Conservation (phyloP, 768 basidiomycete species). For the Tricholoma hemisulphureum region DNA sequence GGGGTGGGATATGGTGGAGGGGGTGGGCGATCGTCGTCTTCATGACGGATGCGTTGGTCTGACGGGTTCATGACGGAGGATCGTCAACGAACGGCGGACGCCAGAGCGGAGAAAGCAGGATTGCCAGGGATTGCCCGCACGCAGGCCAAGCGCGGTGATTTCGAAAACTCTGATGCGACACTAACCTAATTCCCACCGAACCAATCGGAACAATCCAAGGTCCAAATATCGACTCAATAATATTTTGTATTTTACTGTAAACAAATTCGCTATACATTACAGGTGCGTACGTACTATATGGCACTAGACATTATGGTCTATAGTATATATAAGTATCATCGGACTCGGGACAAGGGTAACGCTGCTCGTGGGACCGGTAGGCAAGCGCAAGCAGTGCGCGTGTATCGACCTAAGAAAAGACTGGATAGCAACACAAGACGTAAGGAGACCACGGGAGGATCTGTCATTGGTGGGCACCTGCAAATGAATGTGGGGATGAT, state of each 20-base stretch:
- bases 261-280: constrained; percentile 10
- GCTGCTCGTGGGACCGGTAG: constrained; percentile 47
- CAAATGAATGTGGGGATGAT: constrained; percentile 45
- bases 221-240: constrained; percentile 26
- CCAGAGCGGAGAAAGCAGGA: constrained; percentile 52
- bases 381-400: constrained; percentile 47
- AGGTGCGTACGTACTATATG: constrained; percentile 23
- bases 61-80: constrained; percentile 52
- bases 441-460: constrained; percentile 37
- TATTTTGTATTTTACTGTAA: constrained; percentile 13
- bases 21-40: constrained; percentile 35
- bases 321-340: too few species aligned
- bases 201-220: constrained; percentile 61
- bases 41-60: constrained; percentile 50
- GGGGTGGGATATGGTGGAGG: constrained; percentile 24
- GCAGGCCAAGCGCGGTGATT: constrained; percentile 66
- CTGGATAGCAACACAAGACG: constrained; percentile 52
- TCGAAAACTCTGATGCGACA: constrained; percentile 55
- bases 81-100: constrained; percentile 43
- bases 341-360: too few species aligned
- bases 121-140: constrained; percentile 65
- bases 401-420: constrained; percentile 44
- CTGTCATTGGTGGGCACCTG: constrained; percentile 34
- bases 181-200: constrained; percentile 53
- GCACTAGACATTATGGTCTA: constrained; percentile 18